A percentile compares a stretch with the other conserved stretches of the same genome.
Evolutionary conservation across 768 basidiomycete species (phyloP).

Genomic region (Coprinellus aureogranulatus): DNA sequence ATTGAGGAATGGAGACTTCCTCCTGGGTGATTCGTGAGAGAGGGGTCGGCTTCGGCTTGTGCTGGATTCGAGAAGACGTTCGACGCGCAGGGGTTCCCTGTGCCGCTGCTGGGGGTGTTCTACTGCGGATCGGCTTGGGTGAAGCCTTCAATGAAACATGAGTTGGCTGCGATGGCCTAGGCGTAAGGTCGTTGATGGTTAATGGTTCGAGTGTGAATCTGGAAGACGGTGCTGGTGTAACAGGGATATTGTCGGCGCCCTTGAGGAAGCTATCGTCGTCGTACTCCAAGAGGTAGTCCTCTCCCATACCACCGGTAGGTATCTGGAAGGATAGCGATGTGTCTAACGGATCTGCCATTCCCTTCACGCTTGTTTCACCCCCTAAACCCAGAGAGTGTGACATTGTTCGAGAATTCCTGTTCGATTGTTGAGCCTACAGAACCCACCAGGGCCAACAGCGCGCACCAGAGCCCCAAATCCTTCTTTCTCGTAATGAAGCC

Average conservation of each 20-base stretch:
- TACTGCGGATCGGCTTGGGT: constrained; percentile 1
- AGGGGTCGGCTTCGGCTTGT: constrained; percentile 17
- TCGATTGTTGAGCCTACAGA: background rate
- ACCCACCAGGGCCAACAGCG: background rate
- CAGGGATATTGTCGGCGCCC: constrained; percentile 37
- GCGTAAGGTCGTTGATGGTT: constrained; percentile 41
- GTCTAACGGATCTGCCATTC: constrained; percentile 54
- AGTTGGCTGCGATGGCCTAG: constrained; percentile 24
- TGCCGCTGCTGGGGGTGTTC: background rate
- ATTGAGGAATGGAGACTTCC: constrained; percentile 17
- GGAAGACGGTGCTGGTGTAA: constrained; percentile 29
- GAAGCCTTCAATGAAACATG: background rate
- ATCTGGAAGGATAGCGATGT: constrained; percentile 58
- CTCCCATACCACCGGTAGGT: constrained; percentile 41
- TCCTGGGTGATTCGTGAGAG: constrained; percentile 14
- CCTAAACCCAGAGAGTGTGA: constrained; percentile 29
- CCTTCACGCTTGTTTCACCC: constrained; percentile 46
- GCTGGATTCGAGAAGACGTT: constrained; percentile 1
- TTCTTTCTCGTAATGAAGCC: background rate
- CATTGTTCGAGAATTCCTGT: constrained; percentile 10
- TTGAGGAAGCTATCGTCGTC: constrained; percentile 43
- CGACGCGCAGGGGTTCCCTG: background rate
- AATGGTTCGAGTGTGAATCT: constrained; percentile 26
- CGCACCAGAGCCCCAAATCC: background rate
- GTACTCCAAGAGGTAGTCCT: constrained; percentile 53